Base-by-base conservation (phyloP, 2,329 filamentous ascomycete genomes). In the Curvularia eragrostidis region DNA sequence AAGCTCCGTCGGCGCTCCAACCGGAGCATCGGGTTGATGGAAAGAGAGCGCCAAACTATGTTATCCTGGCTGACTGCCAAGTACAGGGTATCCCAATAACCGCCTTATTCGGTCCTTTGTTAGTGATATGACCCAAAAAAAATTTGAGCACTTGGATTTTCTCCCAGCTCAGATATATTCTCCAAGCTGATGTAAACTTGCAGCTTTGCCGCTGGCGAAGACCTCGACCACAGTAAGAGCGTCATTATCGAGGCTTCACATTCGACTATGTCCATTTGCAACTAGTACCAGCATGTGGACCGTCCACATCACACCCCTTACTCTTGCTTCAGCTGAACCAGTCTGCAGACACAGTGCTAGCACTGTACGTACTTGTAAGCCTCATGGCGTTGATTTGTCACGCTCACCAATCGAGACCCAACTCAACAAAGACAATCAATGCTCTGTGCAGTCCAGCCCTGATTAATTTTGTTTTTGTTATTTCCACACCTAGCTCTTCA, bases 1-100 rank as follows among this genome's bases (percentile, higher is more conserved):
- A 56, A 51, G 60, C 59, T 51, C 30, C 47, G 47, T 53, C 56
- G 54, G 59, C 59, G 54, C 34, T 32, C 26, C 32, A 39, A 60
- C 59, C 56, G 51, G 10, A 39, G 48, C 50, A 41, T 52, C 59
- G 59, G 56, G 53, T 56, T 41, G 7, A 44, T 28, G 34, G 28
- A 30, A 47, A 30, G 34, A 9, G 12, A 6, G 23, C 46, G 42
- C 36, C 48, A 46, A 52, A 44, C 42, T 39, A 42, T 56, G 39
- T 32, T 48, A 39, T 47, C 49, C 24, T 39, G 41, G 34, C 48
- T 42, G 24, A 26, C 12, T 47, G 48, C 30, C 53, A 36, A 48
- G 48, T 39, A 24, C 18, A 42, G 24, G 13, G 15, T 24, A 15
- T 43, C 41, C 26, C 41, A 7, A 43, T 43, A 26, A 18, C 24